These are phyloP conservation scores for Rhizophagus clarus DNA, from an alignment of 192 early-diverging fungal genomes.

Conservation along the genomic window DNA sequence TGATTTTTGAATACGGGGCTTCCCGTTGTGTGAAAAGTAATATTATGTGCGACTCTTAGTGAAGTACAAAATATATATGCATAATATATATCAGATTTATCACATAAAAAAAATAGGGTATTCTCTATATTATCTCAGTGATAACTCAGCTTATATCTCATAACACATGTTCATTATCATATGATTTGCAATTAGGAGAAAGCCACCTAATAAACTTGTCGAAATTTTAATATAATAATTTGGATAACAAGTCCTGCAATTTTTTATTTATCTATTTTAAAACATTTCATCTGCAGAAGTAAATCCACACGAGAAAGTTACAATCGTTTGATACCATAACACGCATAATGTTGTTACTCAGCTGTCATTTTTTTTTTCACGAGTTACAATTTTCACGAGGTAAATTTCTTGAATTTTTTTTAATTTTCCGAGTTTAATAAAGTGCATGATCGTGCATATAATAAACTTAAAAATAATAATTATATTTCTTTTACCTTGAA, in stretches of 20 bases:
- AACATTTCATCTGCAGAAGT: neutral
- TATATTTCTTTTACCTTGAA: too few relatives aligned
- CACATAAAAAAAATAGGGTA: too few relatives aligned
- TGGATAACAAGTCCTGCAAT: neutral
- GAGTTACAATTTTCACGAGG: neutral
- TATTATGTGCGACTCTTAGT: neutral
- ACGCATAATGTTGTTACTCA: neutral
- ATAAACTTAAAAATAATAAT: too few relatives aligned
- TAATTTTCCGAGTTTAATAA: too few relatives aligned
- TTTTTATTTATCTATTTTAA: neutral
- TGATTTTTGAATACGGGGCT: neutral
- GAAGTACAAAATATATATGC: neutral
- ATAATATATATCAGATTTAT: too few relatives aligned
- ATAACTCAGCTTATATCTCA: too few relatives aligned
- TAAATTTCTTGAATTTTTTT: neutral
- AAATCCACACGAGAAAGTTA: neutral
- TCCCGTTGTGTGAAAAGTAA: neutral
- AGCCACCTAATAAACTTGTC: neutral
- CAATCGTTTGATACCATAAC: neutral
- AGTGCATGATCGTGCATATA: too few relatives aligned
- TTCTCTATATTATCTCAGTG: too few relatives aligned
- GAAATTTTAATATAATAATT: neutral
- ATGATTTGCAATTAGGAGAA: too few relatives aligned
- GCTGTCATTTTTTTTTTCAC: too few relatives aligned
- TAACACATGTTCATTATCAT: too few relatives aligned